phyloP scores from a whole-genome alignment of 2,329 filamentous ascomycete genomes.

The Colletotrichum euphorbiae region DNA sequence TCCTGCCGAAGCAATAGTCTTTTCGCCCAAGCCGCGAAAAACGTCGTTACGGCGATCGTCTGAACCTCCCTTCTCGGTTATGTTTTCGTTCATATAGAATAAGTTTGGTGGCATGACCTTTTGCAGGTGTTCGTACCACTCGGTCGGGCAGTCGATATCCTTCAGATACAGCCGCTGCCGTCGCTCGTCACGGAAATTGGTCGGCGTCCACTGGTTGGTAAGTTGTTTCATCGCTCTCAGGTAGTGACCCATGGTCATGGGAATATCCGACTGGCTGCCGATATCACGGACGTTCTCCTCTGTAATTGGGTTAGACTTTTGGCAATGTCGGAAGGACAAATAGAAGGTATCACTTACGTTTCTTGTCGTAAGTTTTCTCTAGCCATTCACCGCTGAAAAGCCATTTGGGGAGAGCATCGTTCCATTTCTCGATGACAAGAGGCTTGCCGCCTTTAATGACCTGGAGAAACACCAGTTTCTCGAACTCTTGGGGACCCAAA shows the following conservation, averaged over 20 bases:
- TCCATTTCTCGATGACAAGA: conserved; percentile 90
- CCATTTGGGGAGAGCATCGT: conserved; percentile 77
- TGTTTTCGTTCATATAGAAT: conserved; percentile 90
- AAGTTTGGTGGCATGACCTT: conserved; percentile 83
- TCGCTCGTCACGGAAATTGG: conserved; percentile 81
- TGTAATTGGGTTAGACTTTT: conserved; percentile 51
- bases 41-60: conserved; percentile 44
- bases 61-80: conserved; percentile 57
- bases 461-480: conserved; percentile 85
- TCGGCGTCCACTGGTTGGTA: conserved; percentile 81
- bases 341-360: conserved; percentile 65
- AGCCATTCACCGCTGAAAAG: conserved; percentile 88
- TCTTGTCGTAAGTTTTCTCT: conserved; percentile 80
- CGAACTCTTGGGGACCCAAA: conserved; percentile 82
- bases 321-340: background rate
- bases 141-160: conserved; percentile 91
- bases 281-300: conserved; percentile 90
- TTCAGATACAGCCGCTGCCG: conserved; percentile 94
- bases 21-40: conserved; percentile 61
- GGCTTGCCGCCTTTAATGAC: conserved; percentile 89
- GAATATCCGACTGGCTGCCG: conserved; percentile 76
- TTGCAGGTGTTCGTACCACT: conserved; percentile 85
- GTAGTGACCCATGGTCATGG: conserved; percentile 91
- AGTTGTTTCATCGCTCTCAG: conserved; percentile 87
- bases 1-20: conserved; percentile 76